Base-by-base conservation (phyloP, 495 filamentous ascomycete genomes). In the Collariella sp. region DNA sequence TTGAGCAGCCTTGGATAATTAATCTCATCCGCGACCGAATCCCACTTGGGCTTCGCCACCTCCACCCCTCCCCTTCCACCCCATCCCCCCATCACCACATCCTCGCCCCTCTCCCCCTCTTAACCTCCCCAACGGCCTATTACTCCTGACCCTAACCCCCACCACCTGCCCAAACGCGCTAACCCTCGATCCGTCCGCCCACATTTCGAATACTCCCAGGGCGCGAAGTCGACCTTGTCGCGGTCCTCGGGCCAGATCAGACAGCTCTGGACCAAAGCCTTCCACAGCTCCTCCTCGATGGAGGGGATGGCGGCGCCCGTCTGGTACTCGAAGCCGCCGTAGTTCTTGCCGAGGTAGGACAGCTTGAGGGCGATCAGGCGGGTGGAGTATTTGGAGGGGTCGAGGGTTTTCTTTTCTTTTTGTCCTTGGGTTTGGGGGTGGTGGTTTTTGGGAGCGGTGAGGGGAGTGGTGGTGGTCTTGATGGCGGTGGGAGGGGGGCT, bases 91-190 rank as follows among this genome's bases (percentile, higher is more conserved):
- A 31, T 26, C 38, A n/a, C 22, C 18, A 40, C 29, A 47, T 10
- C 43, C 11, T 50, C 56, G 15, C 24, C 34, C 44, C 54, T 23
- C 22, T 31, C 48, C 24, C 60, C 59, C 50, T 61, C 59, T 41
- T 51, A 52, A n/a, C 54, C 7, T 29, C 58, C 15, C 20, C n/a
- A 52, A 7, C 12, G 47, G 88, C 51, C 82, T 71, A 50, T 83
- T 83, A 70, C 88, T 95, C 61, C 93, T 80, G 20, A 98, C 81
- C 45, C 85, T 72, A 36, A 97, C 69, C 6, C 79, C 83, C 67
- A 97, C 82, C 50, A 98, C 93, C 72, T 98, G 93, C 5, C 93
- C 94, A 75, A 97, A 98, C 6, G 93, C 89, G 72, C 89, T 95
- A 26, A 98, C 93, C 93, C 93, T 50, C 79, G 78, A 65, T 98